phyloP scores from a whole-genome alignment of 495 filamentous ascomycete genomes.

The Amniculicola lignicola region DNA sequence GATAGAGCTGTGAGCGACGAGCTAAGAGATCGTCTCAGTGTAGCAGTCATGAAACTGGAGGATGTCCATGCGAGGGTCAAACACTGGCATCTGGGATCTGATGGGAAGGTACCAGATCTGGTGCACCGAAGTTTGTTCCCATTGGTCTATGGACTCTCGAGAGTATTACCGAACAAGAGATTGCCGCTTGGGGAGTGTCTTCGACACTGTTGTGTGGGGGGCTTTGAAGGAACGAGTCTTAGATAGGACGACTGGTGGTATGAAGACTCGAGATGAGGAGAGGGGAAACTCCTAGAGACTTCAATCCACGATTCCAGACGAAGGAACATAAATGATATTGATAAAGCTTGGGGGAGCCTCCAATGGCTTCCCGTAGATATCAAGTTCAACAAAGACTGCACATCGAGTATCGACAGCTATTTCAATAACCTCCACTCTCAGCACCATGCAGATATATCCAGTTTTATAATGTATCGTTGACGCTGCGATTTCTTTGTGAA shows the following conservation, averaged over 20 bases:
- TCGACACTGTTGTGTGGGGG: background rate
- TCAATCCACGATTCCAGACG: constrained; percentile 4
- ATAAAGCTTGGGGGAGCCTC: constrained; percentile 33
- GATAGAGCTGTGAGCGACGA: constrained; percentile 21
- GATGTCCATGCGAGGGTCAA: constrained; percentile 36
- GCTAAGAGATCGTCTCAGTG: constrained; percentile 14
- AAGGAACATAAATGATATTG: background rate
- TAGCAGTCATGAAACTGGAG: constrained; percentile 26
- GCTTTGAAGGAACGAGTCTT: no score
- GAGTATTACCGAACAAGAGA: constrained; percentile 43
- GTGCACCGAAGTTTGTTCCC: constrained; percentile 63
- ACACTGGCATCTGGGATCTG: constrained; percentile 59
- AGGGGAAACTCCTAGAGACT: no score
- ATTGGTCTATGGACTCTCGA: constrained; percentile 53
- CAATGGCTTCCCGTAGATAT: constrained; percentile 63
- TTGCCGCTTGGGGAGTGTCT: background rate
- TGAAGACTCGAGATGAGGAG: no score
- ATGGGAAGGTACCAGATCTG: constrained; percentile 56
- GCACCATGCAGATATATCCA: constrained; percentile 46
- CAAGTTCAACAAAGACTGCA: constrained; percentile 39
- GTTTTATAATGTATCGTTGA: constrained; percentile 52
- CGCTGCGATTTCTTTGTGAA: constrained; percentile 55
- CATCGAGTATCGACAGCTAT: constrained; percentile 45
- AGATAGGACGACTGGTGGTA: no score
- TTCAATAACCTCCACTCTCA: constrained; percentile 61